Conservation (phyloP, 1,284 basidiomycete genomes). For the Heterobasidion irregulare region DNA sequence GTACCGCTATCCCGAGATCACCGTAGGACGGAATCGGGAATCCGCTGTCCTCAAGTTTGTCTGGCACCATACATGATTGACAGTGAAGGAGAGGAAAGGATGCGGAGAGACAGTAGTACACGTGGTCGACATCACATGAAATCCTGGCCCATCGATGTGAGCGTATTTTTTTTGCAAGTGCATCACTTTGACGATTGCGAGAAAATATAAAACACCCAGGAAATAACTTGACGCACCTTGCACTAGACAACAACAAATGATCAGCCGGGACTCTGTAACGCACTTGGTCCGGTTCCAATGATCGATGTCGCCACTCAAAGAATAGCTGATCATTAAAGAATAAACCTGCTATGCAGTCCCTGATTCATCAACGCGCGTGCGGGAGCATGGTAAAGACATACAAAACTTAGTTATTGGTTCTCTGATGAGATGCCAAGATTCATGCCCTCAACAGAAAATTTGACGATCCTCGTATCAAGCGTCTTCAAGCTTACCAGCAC, state of each 20-base stretch:
- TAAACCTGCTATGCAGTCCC: background rate
- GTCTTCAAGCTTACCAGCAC: slow-evolving; percentile 55
- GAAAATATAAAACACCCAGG: too few relatives aligned
- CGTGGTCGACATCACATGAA: background rate
- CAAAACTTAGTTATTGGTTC: background rate
- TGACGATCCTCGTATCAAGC: slow-evolving; percentile 35
- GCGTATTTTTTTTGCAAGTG: too few relatives aligned
- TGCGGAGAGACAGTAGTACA: background rate
- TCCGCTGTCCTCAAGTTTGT: background rate
- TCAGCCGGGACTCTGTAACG: too few relatives aligned
- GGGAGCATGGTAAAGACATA: background rate
- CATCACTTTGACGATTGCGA: too few relatives aligned
- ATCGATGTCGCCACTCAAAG: background rate
- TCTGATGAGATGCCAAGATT: background rate
- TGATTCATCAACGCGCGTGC: background rate
- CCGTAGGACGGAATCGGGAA: background rate
- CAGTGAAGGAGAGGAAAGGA: background rate
- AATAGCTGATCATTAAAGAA: background rate
- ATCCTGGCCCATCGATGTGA: background rate
- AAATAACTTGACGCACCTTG: too few relatives aligned
- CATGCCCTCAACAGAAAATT: slow-evolving; percentile 19
- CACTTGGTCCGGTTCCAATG: background rate
- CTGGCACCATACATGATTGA: background rate
- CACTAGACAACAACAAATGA: too few relatives aligned
- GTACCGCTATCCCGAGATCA: background rate